Percentiles rank a stretch among this genome's conserved stretches.
phyloP scores from a whole-genome alignment of 2,329 filamentous ascomycete genomes.

The Colletotrichum sp. region DNA sequence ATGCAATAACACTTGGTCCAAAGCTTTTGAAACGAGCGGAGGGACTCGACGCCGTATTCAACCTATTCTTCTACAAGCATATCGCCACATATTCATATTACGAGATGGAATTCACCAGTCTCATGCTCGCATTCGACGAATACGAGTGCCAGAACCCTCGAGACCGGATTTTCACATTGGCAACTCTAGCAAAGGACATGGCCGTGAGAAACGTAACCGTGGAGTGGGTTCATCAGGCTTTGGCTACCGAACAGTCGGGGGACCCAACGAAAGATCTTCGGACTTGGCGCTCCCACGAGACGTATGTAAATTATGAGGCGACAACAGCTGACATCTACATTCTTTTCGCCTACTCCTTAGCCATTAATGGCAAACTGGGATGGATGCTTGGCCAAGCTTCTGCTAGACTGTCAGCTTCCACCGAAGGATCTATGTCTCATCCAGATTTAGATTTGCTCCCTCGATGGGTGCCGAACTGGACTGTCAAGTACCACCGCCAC shows the following conservation, averaged over 20 bases:
- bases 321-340: neutral
- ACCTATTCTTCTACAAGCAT: neutral
- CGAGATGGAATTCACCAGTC: neutral
- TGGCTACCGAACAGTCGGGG: neutral
- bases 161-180: neutral
- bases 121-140: neutral
- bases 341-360: neutral
- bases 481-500: neutral
- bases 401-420: neutral
- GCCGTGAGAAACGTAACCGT: neutral
- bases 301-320: neutral
- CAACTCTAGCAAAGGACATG: neutral
- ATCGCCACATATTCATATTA: neutral
- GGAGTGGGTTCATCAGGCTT: neutral
- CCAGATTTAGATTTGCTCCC: neutral
- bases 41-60: neutral
- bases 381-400: neutral
- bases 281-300: neutral
- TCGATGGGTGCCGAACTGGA: neutral
- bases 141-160: neutral
- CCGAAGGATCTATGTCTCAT: rapidly evolving
- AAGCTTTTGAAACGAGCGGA: neutral
- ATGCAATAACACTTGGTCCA: neutral
- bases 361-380: neutral
- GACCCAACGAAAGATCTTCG: neutral